These are phyloP conservation scores for Pythium insidiosum DNA, from an alignment of 352 stramenopile species.

Conservation along the genomic window DNA sequence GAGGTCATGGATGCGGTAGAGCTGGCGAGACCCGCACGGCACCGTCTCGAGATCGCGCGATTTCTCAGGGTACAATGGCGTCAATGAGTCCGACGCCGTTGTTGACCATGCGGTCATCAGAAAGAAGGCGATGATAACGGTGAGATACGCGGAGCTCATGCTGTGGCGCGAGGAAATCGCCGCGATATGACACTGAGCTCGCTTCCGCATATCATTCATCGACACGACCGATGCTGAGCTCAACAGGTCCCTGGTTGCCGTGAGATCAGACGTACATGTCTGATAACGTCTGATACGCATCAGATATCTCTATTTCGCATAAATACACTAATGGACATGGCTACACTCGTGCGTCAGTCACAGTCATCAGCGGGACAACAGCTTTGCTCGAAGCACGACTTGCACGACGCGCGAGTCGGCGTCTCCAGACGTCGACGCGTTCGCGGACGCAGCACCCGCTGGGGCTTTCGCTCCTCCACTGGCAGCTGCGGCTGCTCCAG, in stretches of 20 bases:
- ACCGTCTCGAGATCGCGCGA: slow-evolving; percentile 27
- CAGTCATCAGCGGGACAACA: too few relatives aligned
- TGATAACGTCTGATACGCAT: too few relatives aligned
- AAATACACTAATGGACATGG: slow-evolving; percentile 12
- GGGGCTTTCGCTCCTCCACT: not conserved
- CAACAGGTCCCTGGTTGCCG: not conserved
- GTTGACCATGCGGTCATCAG: too few relatives aligned
- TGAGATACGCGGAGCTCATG: too few relatives aligned
- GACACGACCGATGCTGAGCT: too few relatives aligned
- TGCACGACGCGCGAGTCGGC: slow-evolving; percentile 13
- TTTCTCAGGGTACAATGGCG: slow-evolving; percentile 34
- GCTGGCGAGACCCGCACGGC: slow-evolving; percentile 30
- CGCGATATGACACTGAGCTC: too few relatives aligned
- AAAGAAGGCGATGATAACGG: too few relatives aligned
- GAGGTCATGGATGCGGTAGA: slow-evolving; percentile 48
- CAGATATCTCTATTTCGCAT: slow-evolving; percentile 1
- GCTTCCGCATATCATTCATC: too few relatives aligned
- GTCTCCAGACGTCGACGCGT: too few relatives aligned
- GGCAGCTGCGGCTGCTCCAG: not conserved
- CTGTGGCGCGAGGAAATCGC: too few relatives aligned
- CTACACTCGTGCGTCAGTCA: slow-evolving; percentile 5
- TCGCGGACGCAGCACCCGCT: not conserved
- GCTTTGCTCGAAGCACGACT: slow-evolving; percentile 17
- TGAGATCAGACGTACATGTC: slow-evolving; percentile 1
- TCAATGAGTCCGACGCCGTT: slow-evolving; percentile 5